A percentile compares a stretch with the other conserved stretches of the same genome.
phyloP scores from a whole-genome alignment of 1,284 basidiomycete species.

The Gymnopus androsaceus region DNA sequence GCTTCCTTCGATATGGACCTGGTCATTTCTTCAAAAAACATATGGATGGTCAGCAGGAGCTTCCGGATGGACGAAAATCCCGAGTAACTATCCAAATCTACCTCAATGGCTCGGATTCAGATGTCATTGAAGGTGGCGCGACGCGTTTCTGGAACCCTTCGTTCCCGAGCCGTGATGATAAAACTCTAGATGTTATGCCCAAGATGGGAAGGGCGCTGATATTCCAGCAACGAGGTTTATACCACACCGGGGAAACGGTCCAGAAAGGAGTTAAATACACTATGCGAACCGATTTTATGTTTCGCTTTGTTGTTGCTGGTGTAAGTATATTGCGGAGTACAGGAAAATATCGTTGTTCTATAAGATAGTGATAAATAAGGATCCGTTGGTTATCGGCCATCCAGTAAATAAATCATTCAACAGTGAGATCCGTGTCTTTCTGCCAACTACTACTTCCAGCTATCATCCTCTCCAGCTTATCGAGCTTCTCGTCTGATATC shows the following conservation, averaged over 20 bases:
- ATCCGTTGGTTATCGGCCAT: too few species aligned
- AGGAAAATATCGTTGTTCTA: too few species aligned
- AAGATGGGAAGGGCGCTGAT: conserved; percentile 37
- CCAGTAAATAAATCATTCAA: too few species aligned
- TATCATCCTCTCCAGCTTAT: conserved; percentile 33
- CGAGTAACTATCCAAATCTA: conserved; percentile 43
- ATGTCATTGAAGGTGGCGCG: conserved; percentile 33
- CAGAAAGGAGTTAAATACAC: conserved; percentile 38
- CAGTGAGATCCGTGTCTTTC: background rate
- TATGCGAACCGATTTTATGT: conserved; percentile 41
- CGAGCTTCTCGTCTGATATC: conserved; percentile 33
- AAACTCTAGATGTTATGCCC: conserved; percentile 40
- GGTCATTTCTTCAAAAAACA: conserved; percentile 44
- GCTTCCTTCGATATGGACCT: conserved; percentile 43
- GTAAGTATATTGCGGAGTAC: too few species aligned
- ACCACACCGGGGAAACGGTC: conserved; percentile 42
- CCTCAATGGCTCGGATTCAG: conserved; percentile 31
- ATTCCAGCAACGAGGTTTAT: conserved; percentile 43
- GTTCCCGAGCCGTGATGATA: background rate
- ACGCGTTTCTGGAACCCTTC: conserved; percentile 38
- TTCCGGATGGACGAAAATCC: conserved; percentile 32
- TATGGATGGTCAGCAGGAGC: conserved; percentile 37
- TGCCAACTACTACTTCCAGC: conserved; percentile 4
- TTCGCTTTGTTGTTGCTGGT: too few species aligned
- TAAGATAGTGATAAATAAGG: too few species aligned